Conservation (phyloP, 257 asterid genomes). For the Solanum virginianum region DNA sequence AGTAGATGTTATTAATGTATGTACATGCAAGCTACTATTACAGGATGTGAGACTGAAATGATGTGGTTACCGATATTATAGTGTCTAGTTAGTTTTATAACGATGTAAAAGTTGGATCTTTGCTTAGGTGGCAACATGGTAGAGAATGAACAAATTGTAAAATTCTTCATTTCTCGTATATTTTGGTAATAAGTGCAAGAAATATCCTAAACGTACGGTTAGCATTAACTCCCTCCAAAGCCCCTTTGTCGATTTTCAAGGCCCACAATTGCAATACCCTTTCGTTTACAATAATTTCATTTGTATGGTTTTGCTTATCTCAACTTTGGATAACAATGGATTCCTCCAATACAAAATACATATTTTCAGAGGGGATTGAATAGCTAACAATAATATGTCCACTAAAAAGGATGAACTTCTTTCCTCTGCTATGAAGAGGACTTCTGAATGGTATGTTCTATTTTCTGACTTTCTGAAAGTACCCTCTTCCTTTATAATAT, state of each 20-base stretch:
- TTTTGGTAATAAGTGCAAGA: not conserved
- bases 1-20: too few relatives aligned
- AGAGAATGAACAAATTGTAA: not conserved
- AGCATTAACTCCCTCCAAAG: constrained; percentile 20
- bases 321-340: constrained; percentile 6
- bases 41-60: not conserved
- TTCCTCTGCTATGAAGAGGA: constrained; percentile 72
- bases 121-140: too few relatives aligned
- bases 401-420: constrained; percentile 56
- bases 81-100: too few relatives aligned
- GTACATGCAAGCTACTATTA: too few relatives aligned
- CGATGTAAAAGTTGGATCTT: too few relatives aligned
- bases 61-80: not conserved
- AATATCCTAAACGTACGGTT: not conserved
- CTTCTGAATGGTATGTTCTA: constrained; percentile 61
- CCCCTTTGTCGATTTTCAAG: constrained; percentile 36
- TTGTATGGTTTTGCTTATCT: not conserved
- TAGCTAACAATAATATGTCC: constrained; percentile 27
- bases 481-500: not conserved
- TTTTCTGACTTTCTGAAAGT: not conserved
- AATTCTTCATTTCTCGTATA: not conserved
- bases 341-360: not conserved
- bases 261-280: not conserved
- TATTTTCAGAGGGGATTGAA: constrained; percentile 5
- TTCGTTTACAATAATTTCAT: not conserved